phyloP scores from a whole-genome alignment of 2,329 filamentous ascomycete genomes.

The Ophiostoma quercus region DNA sequence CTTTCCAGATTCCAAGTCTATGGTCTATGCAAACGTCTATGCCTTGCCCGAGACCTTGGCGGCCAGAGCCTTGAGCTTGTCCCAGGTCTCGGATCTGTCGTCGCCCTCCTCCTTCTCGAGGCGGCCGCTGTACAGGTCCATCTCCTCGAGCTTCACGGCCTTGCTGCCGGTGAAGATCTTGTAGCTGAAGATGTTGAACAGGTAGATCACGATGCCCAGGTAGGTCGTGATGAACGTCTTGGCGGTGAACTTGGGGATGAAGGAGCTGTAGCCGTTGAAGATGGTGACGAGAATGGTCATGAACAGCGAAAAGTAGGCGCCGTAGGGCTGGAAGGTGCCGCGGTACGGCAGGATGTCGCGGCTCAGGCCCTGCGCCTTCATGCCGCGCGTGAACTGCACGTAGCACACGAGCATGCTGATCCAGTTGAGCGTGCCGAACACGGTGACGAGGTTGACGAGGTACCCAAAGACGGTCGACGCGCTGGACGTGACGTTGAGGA shows the following conservation, averaged over 20 bases:
- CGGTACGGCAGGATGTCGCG: slow-evolving; percentile 56
- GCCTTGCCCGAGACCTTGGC: slow-evolving; percentile 2
- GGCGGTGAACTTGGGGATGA: slow-evolving; percentile 13
- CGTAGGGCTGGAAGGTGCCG: slow-evolving; percentile 54
- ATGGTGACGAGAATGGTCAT: slow-evolving; percentile 13
- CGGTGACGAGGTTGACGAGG: slow-evolving; percentile 51
- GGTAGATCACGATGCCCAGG: slow-evolving; percentile 16
- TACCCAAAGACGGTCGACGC: slow-evolving; percentile 63
- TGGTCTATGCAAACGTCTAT: not conserved
- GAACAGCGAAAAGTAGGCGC: slow-evolving; percentile 16
- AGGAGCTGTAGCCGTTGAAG: slow-evolving; percentile 16
- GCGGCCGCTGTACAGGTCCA: slow-evolving; percentile 15
- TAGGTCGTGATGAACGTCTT: slow-evolving; percentile 15
- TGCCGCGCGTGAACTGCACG: slow-evolving; percentile 58
- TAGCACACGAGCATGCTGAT: slow-evolving; percentile 65
- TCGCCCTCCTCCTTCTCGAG: slow-evolving; percentile 13
- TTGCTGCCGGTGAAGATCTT: slow-evolving; percentile 11
- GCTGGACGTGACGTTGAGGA: slow-evolving; percentile 58
- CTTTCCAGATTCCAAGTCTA: too few relatives aligned
- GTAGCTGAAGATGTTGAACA: slow-evolving; percentile 15
- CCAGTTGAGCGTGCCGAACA: slow-evolving; percentile 47
- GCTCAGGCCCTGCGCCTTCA: slow-evolving; percentile 52
- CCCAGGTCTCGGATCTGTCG: slow-evolving; percentile 8
- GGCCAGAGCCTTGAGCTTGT: slow-evolving; percentile 2
- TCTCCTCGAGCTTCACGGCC: slow-evolving; percentile 17